phyloP scores from a whole-genome alignment of 2,329 filamentous ascomycete genomes.

The Esteya vermicola region DNA sequence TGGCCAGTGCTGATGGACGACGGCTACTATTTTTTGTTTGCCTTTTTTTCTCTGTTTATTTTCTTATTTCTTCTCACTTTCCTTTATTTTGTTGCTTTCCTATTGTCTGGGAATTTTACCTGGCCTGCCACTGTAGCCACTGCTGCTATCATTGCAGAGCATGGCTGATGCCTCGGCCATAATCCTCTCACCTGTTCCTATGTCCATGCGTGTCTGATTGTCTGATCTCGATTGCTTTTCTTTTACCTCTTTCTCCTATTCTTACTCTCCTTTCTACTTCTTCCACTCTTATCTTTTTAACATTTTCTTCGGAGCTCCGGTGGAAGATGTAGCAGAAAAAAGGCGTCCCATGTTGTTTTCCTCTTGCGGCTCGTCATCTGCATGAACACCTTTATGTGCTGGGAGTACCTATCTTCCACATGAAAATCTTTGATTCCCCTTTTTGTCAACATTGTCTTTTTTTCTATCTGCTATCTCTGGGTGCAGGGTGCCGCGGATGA shows the following conservation, averaged over 20 bases:
- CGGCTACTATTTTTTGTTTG: background rate
- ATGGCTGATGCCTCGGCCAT: no score
- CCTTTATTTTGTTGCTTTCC: background rate
- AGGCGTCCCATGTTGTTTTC: background rate
- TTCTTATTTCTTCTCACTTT: background rate
- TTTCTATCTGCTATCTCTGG: background rate
- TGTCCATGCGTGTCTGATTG: no score
- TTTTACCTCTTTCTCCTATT: background rate
- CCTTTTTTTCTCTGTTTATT: background rate
- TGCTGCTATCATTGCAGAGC: no score
- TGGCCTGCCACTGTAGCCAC: no score
- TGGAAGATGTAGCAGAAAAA: background rate
- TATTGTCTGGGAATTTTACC: no score
- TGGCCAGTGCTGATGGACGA: background rate
- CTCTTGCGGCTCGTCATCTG: background rate
- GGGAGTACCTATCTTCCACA: constrained; percentile 4
- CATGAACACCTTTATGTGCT: constrained; percentile 4
- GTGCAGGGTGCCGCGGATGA: no score
- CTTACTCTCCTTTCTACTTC: background rate
- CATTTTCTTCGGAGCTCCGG: background rate
- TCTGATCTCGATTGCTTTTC: no score
- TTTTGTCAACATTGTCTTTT: constrained; percentile 1
- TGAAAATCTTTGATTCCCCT: constrained; percentile 11
- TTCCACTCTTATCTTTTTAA: background rate
- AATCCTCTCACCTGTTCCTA: no score